phyloP scores from a whole-genome alignment of 176 grass and related monocot genomes.

The Puya raimondii region DNA sequence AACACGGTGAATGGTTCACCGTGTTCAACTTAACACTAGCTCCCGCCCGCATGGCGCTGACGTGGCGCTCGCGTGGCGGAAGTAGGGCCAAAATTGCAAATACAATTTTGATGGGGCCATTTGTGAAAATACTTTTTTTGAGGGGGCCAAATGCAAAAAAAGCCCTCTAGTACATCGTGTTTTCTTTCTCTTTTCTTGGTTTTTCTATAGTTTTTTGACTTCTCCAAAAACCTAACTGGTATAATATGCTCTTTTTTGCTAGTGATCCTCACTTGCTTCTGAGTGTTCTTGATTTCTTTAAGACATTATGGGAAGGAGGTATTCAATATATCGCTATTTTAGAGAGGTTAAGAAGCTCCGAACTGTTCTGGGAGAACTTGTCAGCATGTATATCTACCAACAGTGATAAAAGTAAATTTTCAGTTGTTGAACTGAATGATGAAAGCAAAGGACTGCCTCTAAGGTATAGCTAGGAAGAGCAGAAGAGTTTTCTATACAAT shows the following conservation, averaged over 20 bases:
- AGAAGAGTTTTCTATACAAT: background rate
- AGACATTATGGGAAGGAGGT: conserved; percentile 82
- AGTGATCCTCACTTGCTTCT: conserved; percentile 53
- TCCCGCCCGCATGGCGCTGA: too few relatives aligned
- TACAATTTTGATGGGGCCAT: too few relatives aligned
- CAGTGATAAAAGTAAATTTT: conserved; percentile 20
- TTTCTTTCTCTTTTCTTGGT: background rate
- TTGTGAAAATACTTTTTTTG: too few relatives aligned
- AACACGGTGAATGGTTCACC: too few relatives aligned
- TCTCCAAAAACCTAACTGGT: background rate
- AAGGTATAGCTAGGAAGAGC: conserved; percentile 26
- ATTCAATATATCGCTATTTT: conserved; percentile 52
- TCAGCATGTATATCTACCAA: conserved; percentile 40
- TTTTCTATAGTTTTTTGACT: background rate
- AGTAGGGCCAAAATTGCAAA: too few relatives aligned
- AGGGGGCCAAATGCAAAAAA: too few relatives aligned
- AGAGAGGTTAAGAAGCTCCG: conserved; percentile 54
- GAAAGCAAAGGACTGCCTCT: conserved; percentile 28
- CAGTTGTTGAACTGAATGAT: conserved; percentile 19
- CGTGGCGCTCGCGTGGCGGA: too few relatives aligned
- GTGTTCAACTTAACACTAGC: too few relatives aligned
- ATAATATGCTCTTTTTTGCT: conserved; percentile 7
- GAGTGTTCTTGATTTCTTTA: conserved; percentile 59
- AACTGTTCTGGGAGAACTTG: conserved; percentile 67
- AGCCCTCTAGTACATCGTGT: background rate